A percentile compares a stretch with the other conserved stretches of the same genome.
phyloP scores from a whole-genome alignment of 2,329 filamentous ascomycete genomes.

The Monilinia laxa region DNA sequence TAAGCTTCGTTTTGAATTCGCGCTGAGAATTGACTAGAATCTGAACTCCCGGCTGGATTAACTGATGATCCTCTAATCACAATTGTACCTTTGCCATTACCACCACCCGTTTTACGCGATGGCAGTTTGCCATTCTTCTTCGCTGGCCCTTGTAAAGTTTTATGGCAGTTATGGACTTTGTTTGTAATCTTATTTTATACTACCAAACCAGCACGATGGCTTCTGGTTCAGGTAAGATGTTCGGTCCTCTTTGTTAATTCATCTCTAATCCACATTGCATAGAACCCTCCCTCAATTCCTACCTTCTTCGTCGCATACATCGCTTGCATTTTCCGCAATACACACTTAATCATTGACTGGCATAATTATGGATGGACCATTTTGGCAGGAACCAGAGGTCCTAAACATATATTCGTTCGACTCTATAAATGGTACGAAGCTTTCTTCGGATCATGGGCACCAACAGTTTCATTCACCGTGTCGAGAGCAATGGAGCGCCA shows the following conservation, averaged over 20 bases:
- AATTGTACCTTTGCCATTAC: conserved; percentile 66
- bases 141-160: conserved; percentile 77
- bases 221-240: conserved; percentile 58
- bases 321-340: conserved; percentile 74
- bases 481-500: conserved; percentile 83
- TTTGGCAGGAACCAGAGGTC: conserved; percentile 61
- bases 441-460: conserved; percentile 64
- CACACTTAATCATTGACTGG: conserved; percentile 89
- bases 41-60: conserved; percentile 76
- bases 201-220: conserved; percentile 74
- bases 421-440: conserved; percentile 78
- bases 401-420: conserved; percentile 70
- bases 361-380: conserved; percentile 99
- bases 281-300: conserved; percentile 95
- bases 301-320: conserved; percentile 75
- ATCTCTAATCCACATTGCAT: conserved; percentile 39
- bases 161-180: conserved; percentile 76
- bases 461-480: conserved; percentile 77
- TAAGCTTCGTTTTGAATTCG: background rate
- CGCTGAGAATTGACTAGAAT: conserved; percentile 54
- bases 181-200: conserved; percentile 71
- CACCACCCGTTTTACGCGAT: conserved; percentile 66
- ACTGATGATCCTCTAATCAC: conserved; percentile 65
- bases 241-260: background rate
- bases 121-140: conserved; percentile 74